phyloP scores from a whole-genome alignment of 441 rosid species.

The Viola pubescens region DNA sequence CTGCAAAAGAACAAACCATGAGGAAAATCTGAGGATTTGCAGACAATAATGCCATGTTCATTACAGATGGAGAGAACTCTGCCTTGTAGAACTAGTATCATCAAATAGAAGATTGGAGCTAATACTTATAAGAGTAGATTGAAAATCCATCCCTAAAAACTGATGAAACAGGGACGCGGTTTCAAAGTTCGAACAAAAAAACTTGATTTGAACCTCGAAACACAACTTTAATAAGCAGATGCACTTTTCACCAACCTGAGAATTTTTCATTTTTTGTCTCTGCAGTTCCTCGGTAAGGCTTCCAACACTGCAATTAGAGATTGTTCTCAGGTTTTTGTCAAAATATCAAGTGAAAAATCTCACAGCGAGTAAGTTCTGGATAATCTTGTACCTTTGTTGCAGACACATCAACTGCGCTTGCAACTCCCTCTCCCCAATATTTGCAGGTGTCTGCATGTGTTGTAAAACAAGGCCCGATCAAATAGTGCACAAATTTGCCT shows the following conservation, averaged over 20 bases:
- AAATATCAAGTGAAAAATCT: constrained; percentile 9
- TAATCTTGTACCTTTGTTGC: constrained; percentile 60
- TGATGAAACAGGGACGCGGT: no score
- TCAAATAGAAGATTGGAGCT: no score
- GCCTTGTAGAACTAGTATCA: no score
- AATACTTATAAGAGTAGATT: no score
- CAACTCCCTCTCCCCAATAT: constrained; percentile 61
- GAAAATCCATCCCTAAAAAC: no score
- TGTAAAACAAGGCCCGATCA: constrained; percentile 9
- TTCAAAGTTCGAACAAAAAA: no score
- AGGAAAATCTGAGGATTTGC: neutral
- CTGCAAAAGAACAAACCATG: constrained; percentile 31
- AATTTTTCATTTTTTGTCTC: constrained; percentile 59
- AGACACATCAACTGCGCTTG: constrained; percentile 56
- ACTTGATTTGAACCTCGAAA: no score
- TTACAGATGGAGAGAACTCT: no score
- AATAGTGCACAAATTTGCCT: neutral
- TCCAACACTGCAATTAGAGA: constrained; percentile 42
- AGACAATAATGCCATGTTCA: neutral
- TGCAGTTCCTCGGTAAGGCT: constrained; percentile 67
- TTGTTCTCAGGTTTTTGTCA: constrained; percentile 11
- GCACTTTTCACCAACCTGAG: constrained; percentile 44
- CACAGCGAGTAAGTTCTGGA: neutral
- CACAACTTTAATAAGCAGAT: no score
- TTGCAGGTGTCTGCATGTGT: constrained; percentile 41